Conservation (phyloP, 768 basidiomycete genomes). For the Leucocoprinus sp. region DNA sequence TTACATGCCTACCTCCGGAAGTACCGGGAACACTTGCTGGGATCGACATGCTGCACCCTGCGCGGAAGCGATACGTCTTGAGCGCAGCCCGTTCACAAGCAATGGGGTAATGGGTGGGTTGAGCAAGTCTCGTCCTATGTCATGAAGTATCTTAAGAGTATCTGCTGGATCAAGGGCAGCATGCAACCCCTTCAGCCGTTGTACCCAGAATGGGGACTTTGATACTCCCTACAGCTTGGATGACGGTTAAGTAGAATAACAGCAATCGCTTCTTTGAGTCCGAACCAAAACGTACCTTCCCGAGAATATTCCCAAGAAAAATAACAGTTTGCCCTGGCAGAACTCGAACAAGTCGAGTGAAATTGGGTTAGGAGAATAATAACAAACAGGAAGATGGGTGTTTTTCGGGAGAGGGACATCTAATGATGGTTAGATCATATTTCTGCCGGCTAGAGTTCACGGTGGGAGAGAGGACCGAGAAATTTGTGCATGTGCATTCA, state of each 20-base stretch:
- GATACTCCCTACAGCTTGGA: conserved; percentile 1
- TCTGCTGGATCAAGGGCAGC: conserved; percentile 80
- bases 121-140: conserved; percentile 19
- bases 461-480: not conserved
- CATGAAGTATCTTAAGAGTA: conserved; percentile 56
- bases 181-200: conserved; percentile 73
- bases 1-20: not conserved
- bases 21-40: conserved; percentile 73
- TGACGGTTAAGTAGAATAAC: conserved; percentile 47
- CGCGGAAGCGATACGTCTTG: conserved; percentile 73
- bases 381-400: conserved; percentile 13
- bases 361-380: conserved; percentile 11
- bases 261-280: conserved; percentile 71
- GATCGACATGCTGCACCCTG: conserved; percentile 84
- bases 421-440: not conserved
- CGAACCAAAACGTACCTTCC: conserved; percentile 82
- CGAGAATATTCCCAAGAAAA: conserved; percentile 84
- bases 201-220: conserved; percentile 76
- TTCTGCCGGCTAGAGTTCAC: too few species aligned
- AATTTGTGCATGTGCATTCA: conserved; percentile 6
- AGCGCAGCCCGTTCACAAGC: conserved; percentile 52
- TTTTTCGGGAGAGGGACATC: conserved; percentile 8
- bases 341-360: conserved; percentile 48
- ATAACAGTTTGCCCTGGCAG: conserved; percentile 79
- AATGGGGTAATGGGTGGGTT: conserved; percentile 20